Evolutionary conservation across 2,329 filamentous ascomycete genomes (phyloP).

Genomic region (Colletotrichum graminicola): DNA sequence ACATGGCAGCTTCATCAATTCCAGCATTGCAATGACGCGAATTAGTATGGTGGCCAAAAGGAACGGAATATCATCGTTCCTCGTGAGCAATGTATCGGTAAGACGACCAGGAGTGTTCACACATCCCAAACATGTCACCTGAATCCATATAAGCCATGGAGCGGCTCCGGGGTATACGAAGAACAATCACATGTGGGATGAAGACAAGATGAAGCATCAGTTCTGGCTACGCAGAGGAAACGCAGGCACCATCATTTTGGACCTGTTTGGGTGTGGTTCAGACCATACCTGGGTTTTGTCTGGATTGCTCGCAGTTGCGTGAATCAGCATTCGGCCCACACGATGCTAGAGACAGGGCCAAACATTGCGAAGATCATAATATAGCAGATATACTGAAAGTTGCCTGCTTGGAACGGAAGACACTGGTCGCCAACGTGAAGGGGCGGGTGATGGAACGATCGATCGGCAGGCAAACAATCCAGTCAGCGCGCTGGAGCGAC

Average conservation of each 20-base stretch:
- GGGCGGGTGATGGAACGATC: slow-evolving; percentile 9
- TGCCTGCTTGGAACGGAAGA: slow-evolving; percentile 28
- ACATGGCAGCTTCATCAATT: neutral
- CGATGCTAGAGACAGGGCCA: slow-evolving; percentile 20
- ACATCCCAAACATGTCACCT: slow-evolving; percentile 23
- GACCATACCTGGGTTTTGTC: neutral
- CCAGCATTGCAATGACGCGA: slow-evolving; percentile 21
- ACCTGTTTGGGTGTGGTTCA: neutral
- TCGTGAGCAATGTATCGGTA: slow-evolving; percentile 1
- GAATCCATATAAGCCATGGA: slow-evolving; percentile 3
- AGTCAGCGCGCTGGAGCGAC: neutral
- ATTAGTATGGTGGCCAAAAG: slow-evolving; percentile 15
- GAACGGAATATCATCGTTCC: slow-evolving; percentile 6
- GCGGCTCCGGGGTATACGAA: neutral
- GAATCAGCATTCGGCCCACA: neutral
- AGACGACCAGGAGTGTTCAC: slow-evolving; percentile 16
- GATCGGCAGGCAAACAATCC: slow-evolving; percentile 33
- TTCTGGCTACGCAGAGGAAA: neutral
- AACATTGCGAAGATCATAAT: slow-evolving; percentile 29
- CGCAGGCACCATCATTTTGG: neutral
- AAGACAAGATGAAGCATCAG: slow-evolving; percentile 4
- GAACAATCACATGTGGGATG: slow-evolving; percentile 10
- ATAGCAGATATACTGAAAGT: slow-evolving; percentile 10
- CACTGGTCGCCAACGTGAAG: slow-evolving; percentile 16
- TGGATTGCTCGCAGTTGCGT: neutral